A percentile compares a stretch with the other conserved stretches of the same genome.
These are phyloP conservation scores for Priceomyces haplophilus DNA, from an alignment of 805 yeast genomes.

Conservation along the genomic window DNA sequence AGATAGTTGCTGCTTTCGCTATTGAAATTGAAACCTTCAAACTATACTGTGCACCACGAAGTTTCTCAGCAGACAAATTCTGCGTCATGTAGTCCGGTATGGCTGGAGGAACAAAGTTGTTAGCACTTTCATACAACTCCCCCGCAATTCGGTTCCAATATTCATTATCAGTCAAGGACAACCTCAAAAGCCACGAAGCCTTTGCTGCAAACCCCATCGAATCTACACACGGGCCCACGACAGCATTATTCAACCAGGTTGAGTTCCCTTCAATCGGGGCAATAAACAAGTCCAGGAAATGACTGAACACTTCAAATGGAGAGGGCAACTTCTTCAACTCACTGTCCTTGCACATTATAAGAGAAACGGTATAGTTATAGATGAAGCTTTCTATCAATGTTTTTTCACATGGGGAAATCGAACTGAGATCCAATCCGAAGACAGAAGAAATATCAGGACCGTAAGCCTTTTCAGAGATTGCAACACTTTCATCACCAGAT, in stretches of 20 bases:
- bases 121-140: background rate
- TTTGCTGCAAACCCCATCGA: conserved; percentile 7
- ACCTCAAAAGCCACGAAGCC: conserved; percentile 5
- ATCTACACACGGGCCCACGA: conserved; percentile 6
- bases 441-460: background rate
- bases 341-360: background rate
- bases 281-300: conserved; percentile 1
- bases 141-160: background rate
- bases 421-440: background rate
- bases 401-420: background rate
- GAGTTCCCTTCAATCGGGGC: background rate
- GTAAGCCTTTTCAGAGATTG: background rate
- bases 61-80: background rate
- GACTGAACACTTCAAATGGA: conserved; percentile 6
- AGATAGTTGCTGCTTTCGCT: background rate
- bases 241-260: conserved; percentile 6
- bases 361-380: conserved; percentile 1
- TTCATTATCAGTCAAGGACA: background rate
- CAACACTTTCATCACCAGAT: background rate
- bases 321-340: conserved; percentile 2
- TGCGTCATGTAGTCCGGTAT: background rate
- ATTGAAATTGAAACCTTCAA: background rate
- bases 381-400: conserved; percentile 1
- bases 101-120: background rate
- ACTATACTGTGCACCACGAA: background rate